Evolutionary conservation across 106 monocot species (phyloP), one percentile per base, ranked within the genome.

Genomic region (Acanthochlamys bracteata): DNA sequence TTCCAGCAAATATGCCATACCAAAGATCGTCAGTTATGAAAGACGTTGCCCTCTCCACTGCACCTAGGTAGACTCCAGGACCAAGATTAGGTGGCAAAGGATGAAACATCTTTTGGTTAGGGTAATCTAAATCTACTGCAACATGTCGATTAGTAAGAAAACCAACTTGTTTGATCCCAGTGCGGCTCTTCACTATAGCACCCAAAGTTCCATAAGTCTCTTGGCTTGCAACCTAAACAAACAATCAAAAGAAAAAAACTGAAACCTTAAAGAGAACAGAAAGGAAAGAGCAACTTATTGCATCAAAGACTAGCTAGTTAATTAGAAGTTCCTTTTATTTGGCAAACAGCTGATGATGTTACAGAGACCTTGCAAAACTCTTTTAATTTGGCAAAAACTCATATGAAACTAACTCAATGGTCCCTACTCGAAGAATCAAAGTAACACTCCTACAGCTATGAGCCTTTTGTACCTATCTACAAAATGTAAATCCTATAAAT

Each of bases 81-180:
- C 96, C 96, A 76, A 85, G 90, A 67, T 91, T 96, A 33, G 96
- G 91, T 23, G 96, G 96, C 45, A 96, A 80, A 6, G 96, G 96
- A 78, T 96, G 90, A 82, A 84, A 96, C 96, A 96, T 96, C 64
- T 96, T 96, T 74, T 91, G 96, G 57, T 84, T 96, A 40, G 96
- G 96, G 55, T 96, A 96, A 43, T 96, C 96, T 52, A 96, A 67
- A 76, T 96, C 91, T 42, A 96, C 90, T 24, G 96, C 96, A 17
- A 91, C 91, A 73, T 96, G 96, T n/a, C 88, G 72, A 26, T 96
- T 96, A 54, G 96, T 96, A 23, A 96, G 82, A 63, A 96, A 96
- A 55, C 96, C 96, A 55, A 96, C 88, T 83, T 96, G 96, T 25
- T 80, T 78, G 53, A 65, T 85, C 52, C 91, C 96, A 14, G 96